These are phyloP conservation scores for Clonostachys byssicola DNA, from an alignment of 2,329 filamentous ascomycete species.

Conservation along the genomic window DNA sequence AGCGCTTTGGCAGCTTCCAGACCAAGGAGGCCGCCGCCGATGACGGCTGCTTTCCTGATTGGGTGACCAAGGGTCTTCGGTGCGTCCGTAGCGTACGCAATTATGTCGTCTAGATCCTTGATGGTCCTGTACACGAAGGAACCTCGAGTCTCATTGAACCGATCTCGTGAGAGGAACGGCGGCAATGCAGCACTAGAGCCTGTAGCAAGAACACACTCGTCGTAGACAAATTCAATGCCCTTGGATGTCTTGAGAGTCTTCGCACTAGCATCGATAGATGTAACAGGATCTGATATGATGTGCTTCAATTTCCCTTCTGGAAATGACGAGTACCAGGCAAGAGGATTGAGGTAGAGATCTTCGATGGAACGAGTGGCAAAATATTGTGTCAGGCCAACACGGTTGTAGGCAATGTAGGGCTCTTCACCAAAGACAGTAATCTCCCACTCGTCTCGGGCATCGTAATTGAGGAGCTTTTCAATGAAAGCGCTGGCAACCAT, in stretches of 20 bases:
- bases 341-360: slow-evolving; percentile 81
- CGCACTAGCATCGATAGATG: slow-evolving; percentile 52
- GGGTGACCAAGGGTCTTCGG: background rate
- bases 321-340: slow-evolving; percentile 57
- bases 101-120: slow-evolving; percentile 73
- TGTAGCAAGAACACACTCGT: slow-evolving; percentile 78
- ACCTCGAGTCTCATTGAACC: slow-evolving; percentile 74
- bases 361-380: slow-evolving; percentile 84
- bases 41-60: slow-evolving; percentile 63
- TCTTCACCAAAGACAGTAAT: slow-evolving; percentile 87
- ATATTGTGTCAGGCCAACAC: slow-evolving; percentile 84
- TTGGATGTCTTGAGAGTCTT: slow-evolving; percentile 69
- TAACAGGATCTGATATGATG: slow-evolving; percentile 38
- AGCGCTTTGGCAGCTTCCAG: slow-evolving; percentile 90
- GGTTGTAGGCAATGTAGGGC: slow-evolving; percentile 83
- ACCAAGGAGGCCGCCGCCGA: slow-evolving; percentile 80
- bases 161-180: slow-evolving; percentile 19
- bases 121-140: slow-evolving; percentile 91
- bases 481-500: slow-evolving; percentile 92
- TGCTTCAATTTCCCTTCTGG: background rate
- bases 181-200: slow-evolving; percentile 65
- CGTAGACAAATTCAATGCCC: slow-evolving; percentile 69
- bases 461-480: slow-evolving; percentile 84
- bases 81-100: slow-evolving; percentile 24
- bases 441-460: slow-evolving; percentile 64